Evolutionary conservation across 2,329 filamentous ascomycete species (phyloP), one percentile per base, ranked within the genome.

Genomic region (Orbilia ellipsospora): DNA sequence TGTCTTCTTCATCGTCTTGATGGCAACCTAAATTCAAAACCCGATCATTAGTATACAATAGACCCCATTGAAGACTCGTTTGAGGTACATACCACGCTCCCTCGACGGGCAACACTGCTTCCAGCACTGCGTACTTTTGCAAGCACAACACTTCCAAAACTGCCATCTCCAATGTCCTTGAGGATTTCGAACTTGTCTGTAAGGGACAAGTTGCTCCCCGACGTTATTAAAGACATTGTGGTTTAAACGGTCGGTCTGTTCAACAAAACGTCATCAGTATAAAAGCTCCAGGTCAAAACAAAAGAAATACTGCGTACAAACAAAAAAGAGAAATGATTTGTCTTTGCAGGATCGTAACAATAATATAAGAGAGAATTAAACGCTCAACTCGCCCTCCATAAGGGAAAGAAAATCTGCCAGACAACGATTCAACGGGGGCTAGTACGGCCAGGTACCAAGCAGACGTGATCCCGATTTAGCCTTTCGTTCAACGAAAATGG

Each of bases 1-100:
- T 0, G 91, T 94, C 88, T 99, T 99, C 87, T 99, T 99, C 95
- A 99, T 99, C 4, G 95, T 98, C 85, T 99, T 99, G 84, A 99
- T 97, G 51, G 95, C 95, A 80, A 99, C 92, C 95, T 98, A 79
- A 4, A 23, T 28, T 12, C 51, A 26, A 70, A 42, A 4, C 48
- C 20, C 6, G 45, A 40, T 20, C 50, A 31, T 55, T 50, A 54
- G 52, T 40, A 31, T 40, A 70, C 28, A 23, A 26, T 42, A 28
- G 26, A 52, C 26, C 23, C 20, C 23, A 52, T 50, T 31, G 36
- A 31, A 20, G 16, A 15, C 10, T 40, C 12, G 16, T 12, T 15
- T 7, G 59, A 51, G 20, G 59, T 78, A 86, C 90, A 86, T 89
- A 98, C 94, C 86, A 98, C 88, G 70, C 94, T 97, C 79, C 94